Percentiles rank a stretch among this genome's conserved stretches.
phyloP scores from a whole-genome alignment of 2,329 filamentous ascomycete species.

The Aschersonia sp. region DNA sequence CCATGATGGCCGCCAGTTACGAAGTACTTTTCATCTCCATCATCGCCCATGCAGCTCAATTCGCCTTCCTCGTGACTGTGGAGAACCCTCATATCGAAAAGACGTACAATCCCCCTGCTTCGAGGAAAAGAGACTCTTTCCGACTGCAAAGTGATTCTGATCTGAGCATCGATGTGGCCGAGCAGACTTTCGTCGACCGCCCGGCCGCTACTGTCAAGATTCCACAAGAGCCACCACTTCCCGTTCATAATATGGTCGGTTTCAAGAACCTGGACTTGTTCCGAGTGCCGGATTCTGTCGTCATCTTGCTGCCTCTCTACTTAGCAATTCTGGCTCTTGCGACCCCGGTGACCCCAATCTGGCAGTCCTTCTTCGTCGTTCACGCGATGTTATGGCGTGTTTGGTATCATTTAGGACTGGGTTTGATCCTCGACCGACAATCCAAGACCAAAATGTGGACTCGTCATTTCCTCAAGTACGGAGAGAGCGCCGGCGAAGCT shows the following conservation, averaged over 20 bases:
- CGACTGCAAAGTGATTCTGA: constrained; percentile 15
- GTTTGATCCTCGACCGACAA: constrained; percentile 70
- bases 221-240: constrained; percentile 34
- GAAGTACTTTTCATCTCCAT: constrained; percentile 96
- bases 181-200: constrained; percentile 10
- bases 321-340: constrained; percentile 58
- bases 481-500: constrained; percentile 77
- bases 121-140: constrained; percentile 41
- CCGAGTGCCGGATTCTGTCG: constrained; percentile 71
- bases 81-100: constrained; percentile 98
- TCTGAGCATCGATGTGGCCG: constrained; percentile 11
- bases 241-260: constrained; percentile 74
- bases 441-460: constrained; percentile 91
- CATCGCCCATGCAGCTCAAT: constrained; percentile 83
- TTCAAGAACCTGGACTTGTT: constrained; percentile 76
- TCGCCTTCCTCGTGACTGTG: constrained; percentile 79
- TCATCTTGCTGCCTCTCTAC: constrained; percentile 63
- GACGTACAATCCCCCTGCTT: constrained; percentile 83
- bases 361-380: constrained; percentile 65
- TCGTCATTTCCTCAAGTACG: constrained; percentile 92
- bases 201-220: constrained; percentile 8
- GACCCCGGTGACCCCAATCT: constrained; percentile 63
- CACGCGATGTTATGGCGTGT: constrained; percentile 75
- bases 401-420: constrained; percentile 85
- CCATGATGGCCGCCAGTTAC: constrained; percentile 95